Percentiles rank a stretch among this genome's conserved stretches.
Conservation (phyloP, 495 filamentous ascomycete species). For the Penicillium parvum region DNA sequence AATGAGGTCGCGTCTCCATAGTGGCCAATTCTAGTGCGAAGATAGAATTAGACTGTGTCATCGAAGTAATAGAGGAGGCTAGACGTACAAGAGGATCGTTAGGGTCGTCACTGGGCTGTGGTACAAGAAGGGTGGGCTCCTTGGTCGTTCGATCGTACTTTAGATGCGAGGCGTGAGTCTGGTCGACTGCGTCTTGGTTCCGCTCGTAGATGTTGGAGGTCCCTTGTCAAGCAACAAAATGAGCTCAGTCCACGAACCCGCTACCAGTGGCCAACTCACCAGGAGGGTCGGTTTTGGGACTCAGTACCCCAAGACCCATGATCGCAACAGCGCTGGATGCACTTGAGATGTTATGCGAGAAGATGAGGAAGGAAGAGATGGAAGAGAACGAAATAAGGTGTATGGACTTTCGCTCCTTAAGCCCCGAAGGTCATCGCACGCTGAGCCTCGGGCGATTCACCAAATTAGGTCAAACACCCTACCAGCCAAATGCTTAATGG, state of each 20-base stretch:
- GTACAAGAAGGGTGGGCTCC: constrained; percentile 67
- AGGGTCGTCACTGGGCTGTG: constrained; percentile 75
- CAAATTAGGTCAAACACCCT: no score
- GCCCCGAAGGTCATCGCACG: neutral
- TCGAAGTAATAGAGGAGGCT: neutral
- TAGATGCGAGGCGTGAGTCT: constrained; percentile 41
- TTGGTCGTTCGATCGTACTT: constrained; percentile 70
- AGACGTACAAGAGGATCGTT: constrained; percentile 66
- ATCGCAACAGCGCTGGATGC: constrained; percentile 5
- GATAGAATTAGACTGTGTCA: constrained; percentile 4
- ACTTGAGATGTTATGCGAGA: neutral
- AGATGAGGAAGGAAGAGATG: neutral
- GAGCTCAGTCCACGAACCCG: neutral
- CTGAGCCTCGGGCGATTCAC: no score
- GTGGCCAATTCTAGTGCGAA: constrained; percentile 70
- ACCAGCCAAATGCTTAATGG: no score
- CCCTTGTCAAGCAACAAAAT: constrained; percentile 37
- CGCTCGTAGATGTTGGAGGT: constrained; percentile 63
- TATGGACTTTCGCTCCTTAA: no score
- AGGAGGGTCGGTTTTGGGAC: constrained; percentile 58
- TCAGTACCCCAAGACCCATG: constrained; percentile 83
- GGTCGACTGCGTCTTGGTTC: constrained; percentile 37
- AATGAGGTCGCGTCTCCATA: constrained; percentile 82
- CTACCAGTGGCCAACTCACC: constrained; percentile 46
- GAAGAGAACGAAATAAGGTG: neutral